Base-by-base conservation (phyloP, 495 filamentous ascomycete species). In the Lindgomyces ingoldianus region DNA sequence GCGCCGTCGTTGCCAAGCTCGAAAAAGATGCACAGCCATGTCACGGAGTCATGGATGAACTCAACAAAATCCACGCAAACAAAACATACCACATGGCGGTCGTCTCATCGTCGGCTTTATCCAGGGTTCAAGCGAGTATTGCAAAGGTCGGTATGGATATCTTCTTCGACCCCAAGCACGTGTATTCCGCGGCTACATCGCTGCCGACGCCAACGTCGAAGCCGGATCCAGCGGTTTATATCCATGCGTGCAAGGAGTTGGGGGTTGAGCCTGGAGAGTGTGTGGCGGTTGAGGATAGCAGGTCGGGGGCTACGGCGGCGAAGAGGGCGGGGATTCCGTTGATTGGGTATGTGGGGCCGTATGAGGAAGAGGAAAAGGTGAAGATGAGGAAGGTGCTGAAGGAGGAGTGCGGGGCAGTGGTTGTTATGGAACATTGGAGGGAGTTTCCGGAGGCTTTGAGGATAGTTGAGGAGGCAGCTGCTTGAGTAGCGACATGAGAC, bases 141-240 rank as follows among this genome's bases (percentile, higher is more conserved):
- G 83, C 90, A 75, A 94, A 94, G 78, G 87, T 89, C 62, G 84
- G 80, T 57, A 88, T 91, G 74, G 89, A 87, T 73, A 83, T 87
- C 74, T 96, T 85, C 80, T 96, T 96, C 79, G 81, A 81, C 22
- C 67, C 78, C 19, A 82, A 90, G 66, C 80, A 84, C 62, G 83
- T 96, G 69, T 96, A 88, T 84, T 89, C 84, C 58, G 92, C 92
- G 26, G 92, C 92, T 29, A 91, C 85, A 33, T 88, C 84, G 30
- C 82, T 96, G 69, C 76, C 78, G 47, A 85, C 80, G 71, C 92
- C 92, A 8, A 92, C 89, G 19, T 88, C 83, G 74, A 96, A 96
- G 84, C 92, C 92, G 39, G 89, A 96, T 74, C 92, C 92, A 22
- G 91, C 91, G 50, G 90, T 96, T 78, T 96, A 96, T 77, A 77